Percentiles rank a stretch among this genome's conserved stretches.
These are phyloP conservation scores for Eucalyptus urophylla DNA, from an alignment of 345 rosid species.

Conservation along the genomic window DNA sequence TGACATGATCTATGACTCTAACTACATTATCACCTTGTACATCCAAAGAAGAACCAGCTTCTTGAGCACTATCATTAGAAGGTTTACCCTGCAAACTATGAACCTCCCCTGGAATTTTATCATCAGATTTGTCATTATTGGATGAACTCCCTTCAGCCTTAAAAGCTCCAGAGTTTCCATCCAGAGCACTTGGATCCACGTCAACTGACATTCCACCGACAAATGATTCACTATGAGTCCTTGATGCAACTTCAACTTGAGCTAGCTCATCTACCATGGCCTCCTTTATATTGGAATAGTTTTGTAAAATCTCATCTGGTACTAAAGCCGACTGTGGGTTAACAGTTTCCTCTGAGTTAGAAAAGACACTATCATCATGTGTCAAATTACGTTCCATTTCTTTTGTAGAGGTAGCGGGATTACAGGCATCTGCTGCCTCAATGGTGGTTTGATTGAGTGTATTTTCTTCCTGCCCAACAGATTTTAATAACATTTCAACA, in stretches of 20 bases:
- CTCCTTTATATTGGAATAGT: constrained; percentile 15
- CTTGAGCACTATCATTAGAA: constrained; percentile 12
- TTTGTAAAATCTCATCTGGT: constrained; percentile 18
- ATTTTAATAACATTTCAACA: constrained; percentile 63
- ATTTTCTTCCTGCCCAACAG: constrained; percentile 84
- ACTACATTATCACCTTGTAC: constrained; percentile 14
- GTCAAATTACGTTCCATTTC: constrained; percentile 60
- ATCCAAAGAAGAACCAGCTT: constrained; percentile 19
- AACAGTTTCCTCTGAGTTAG: constrained; percentile 15
- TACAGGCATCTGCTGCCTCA: constrained; percentile 52
- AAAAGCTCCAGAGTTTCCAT: constrained; percentile 10
- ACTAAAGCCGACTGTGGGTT: constrained; percentile 16
- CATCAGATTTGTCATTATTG: background rate
- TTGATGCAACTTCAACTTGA: constrained; percentile 22
- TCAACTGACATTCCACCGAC: constrained; percentile 15
- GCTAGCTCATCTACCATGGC: constrained; percentile 21
- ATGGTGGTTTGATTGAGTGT: constrained; percentile 25
- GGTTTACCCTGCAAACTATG: constrained; percentile 8
- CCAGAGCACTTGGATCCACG: constrained; percentile 4
- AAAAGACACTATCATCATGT: constrained; percentile 10
- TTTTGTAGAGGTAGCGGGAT: constrained; percentile 55
- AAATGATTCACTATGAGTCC: constrained; percentile 14
- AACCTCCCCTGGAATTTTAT: constrained; percentile 7
- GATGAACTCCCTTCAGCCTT: background rate
- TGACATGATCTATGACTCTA: background rate